Conservation (phyloP, 2,329 filamentous ascomycete species). For the Alternaria burnsii region DNA sequence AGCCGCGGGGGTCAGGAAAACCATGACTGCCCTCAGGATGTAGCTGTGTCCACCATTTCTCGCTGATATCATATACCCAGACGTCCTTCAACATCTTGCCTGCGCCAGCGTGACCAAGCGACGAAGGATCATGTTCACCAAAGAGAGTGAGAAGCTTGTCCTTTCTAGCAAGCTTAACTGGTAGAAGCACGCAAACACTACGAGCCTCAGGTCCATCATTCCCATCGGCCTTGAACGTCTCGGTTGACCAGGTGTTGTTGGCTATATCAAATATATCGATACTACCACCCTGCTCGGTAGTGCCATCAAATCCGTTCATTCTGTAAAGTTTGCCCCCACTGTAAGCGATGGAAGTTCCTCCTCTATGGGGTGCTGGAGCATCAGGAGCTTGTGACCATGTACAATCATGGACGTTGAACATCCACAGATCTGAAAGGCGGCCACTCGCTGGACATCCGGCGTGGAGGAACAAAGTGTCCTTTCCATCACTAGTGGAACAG, state of each 20-base stretch:
- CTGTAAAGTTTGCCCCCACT: conserved; percentile 73
- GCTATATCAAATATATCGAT: conserved; percentile 68
- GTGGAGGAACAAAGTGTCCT: conserved; percentile 77
- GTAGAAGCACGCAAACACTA: conserved; percentile 60
- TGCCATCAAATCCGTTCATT: conserved; percentile 82
- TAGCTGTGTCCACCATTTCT: conserved; percentile 48
- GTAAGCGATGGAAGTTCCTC: conserved; percentile 73
- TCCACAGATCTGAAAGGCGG: conserved; percentile 76
- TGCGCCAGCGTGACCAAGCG: conserved; percentile 62
- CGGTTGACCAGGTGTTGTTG: conserved; percentile 53
- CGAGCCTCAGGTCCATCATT: conserved; percentile 57
- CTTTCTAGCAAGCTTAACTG: conserved; percentile 50
- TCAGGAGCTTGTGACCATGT: conserved; percentile 73
- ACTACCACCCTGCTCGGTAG: conserved; percentile 72
- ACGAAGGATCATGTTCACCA: conserved; percentile 63
- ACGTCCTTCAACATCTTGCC: conserved; percentile 65
- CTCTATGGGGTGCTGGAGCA: conserved; percentile 72
- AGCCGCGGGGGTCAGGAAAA: conserved; percentile 57
- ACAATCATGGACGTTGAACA: conserved; percentile 71
- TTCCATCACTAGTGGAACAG: conserved; percentile 69
- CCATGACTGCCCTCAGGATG: conserved; percentile 31
- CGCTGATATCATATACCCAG: conserved; percentile 56
- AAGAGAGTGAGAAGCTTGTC: conserved; percentile 60
- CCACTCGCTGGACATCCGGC: conserved; percentile 74
- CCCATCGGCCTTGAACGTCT: conserved; percentile 54